Percentiles rank a stretch among this genome's conserved stretches.
Evolutionary conservation across 495 filamentous ascomycete genomes (phyloP).

Genomic region (Aspergillus indologenus): DNA sequence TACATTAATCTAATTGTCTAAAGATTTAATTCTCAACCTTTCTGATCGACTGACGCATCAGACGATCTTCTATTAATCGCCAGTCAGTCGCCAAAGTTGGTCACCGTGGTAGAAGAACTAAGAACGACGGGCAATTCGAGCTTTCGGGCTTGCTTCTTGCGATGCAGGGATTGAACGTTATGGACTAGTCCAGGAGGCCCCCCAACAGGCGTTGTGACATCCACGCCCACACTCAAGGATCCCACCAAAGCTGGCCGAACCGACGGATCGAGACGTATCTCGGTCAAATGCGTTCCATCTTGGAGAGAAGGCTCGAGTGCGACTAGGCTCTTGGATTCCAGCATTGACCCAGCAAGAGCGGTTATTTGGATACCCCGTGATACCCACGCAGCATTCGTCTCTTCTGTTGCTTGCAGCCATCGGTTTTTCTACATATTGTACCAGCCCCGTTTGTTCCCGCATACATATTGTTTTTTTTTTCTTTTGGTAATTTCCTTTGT

Average conservation of each 20-base stretch:
- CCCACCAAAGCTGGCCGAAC: constrained; percentile 17
- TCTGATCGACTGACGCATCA: constrained; percentile 8
- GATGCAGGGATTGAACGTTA: constrained; percentile 11
- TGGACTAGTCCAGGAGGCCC: constrained; percentile 14
- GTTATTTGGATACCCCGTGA: constrained; percentile 47
- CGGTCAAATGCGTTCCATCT: constrained; percentile 18
- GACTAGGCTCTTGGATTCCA: constrained; percentile 22
- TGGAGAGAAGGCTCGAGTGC: constrained; percentile 26
- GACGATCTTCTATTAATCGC: constrained; percentile 4
- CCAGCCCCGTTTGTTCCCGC: constrained; percentile 24
- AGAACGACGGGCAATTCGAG: constrained; percentile 15
- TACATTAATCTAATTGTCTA: constrained; percentile 6
- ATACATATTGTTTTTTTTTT: constrained; percentile 21
- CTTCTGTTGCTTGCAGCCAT: constrained; percentile 42
- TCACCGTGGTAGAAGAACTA: constrained; percentile 8
- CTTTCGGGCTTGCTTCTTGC: constrained; percentile 14
- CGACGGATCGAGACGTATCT: constrained; percentile 16
- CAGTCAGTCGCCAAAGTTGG: constrained; percentile 7
- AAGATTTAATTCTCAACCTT: constrained; percentile 6
- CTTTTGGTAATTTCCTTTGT: constrained; percentile 26
- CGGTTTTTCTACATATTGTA: constrained; percentile 29
- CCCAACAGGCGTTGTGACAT: constrained; percentile 10
- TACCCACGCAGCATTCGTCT: constrained; percentile 44
- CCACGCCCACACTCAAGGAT: constrained; percentile 7
- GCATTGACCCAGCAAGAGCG: constrained; percentile 35